Conservation (phyloP, 441 rosid genomes). For the Gossypium lobatum region DNA sequence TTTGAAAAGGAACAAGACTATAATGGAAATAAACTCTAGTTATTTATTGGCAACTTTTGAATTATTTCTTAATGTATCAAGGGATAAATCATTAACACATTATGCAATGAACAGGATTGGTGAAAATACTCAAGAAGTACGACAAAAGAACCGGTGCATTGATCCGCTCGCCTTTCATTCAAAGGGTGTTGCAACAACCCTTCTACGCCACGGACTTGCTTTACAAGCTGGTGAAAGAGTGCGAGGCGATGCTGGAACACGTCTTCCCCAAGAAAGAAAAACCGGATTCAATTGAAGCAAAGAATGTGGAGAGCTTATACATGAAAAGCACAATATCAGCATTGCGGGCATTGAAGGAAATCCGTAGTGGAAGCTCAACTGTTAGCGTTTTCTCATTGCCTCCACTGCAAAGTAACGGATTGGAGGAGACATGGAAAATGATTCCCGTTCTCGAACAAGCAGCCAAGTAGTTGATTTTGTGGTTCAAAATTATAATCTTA, state of each 20-base stretch:
- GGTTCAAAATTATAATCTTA: background rate
- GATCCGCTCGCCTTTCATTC: conserved; percentile 70
- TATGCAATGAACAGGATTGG: conserved; percentile 48
- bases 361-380: conserved; percentile 77
- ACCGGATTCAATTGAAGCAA: conserved; percentile 12
- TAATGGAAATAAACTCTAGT: too few species aligned
- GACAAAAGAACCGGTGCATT: conserved; percentile 80
- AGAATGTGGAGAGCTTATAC: conserved; percentile 45
- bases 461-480: conserved; percentile 35
- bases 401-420: conserved; percentile 54
- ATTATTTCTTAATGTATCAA: background rate
- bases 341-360: conserved; percentile 59
- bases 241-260: conserved; percentile 58
- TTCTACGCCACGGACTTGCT: conserved; percentile 80
- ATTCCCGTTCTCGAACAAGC: conserved; percentile 49
- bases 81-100: background rate
- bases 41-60: too few species aligned
- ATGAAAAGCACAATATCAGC: conserved; percentile 76
- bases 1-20: too few species aligned
- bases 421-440: conserved; percentile 55
- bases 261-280: conserved; percentile 38
- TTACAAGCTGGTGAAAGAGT: conserved; percentile 63
- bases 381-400: conserved; percentile 77
- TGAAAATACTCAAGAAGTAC: conserved; percentile 77
- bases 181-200: conserved; percentile 68